Evolutionary conservation across 1,284 basidiomycete species (phyloP), one percentile per base, ranked within the genome.

Genomic region (Meripilus lineatus): DNA sequence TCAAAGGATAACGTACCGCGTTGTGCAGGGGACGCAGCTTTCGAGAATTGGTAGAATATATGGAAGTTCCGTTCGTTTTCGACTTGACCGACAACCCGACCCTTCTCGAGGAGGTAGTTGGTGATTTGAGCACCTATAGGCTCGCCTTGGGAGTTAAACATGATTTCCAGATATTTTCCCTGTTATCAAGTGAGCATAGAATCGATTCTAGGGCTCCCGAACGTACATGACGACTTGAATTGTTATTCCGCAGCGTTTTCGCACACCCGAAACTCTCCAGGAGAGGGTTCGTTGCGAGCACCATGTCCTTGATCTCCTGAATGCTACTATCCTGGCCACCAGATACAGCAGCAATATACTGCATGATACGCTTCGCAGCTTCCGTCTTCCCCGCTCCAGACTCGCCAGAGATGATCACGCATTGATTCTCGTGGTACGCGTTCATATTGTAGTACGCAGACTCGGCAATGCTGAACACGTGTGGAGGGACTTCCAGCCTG

Each of bases 31-130:
- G 87, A 83, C 4, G 96, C 96, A 5, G 86, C 93, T 65, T 98
- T 99, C 33, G 96, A 97, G 65, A 99, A 95, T 64, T 99, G 96
- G 67, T 99, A 99, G 72, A 99, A 99, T 52, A 99, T 96, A 64
- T 99, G 96, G 66, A 99, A 99, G 65, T 96, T 92, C 50, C 96
- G 82, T 68, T 99, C 96, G 56, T 92, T 89, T 59, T 91, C 87
- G 47, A 99, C 92, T 64, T 99, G 96, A 15, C 93, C 93, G 4
- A 98, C 94, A 11, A 99, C 93, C 52, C 96, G 90, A 43, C 89
- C 89, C 70, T 99, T 99, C 68, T 99, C 96, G 50, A 99, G 72
- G 21, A 99, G 78, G 62, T 99, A 99, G 66, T 99, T 99, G 13
- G 96, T 99, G 58, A 99, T 99, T 61, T 95, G 92, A 2, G 95